Evolutionary conservation across 768 basidiomycete species (phyloP), one percentile per base, ranked within the genome.

Genomic region (Cantharellus anzutake): DNA sequence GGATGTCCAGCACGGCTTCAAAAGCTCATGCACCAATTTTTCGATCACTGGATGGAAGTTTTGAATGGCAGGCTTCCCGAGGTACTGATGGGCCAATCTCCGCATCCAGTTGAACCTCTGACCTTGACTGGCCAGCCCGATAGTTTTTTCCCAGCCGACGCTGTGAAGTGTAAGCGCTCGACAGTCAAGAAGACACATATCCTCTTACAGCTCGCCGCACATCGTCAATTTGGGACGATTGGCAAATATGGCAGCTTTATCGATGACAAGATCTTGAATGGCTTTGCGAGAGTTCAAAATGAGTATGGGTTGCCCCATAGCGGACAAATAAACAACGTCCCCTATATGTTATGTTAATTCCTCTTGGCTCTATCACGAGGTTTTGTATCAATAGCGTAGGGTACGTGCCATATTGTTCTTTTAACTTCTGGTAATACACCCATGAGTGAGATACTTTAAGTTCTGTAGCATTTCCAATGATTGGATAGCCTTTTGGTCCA

Each of bases 161-260:
- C 52, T 55, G 44, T 11, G 29, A 7, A 55, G 52, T 7, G 52
- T 11, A 37, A 48, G 44, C 11, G 29, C 11, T 48, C 44, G 44
- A 29, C 44, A 29, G 29, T 11, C 29, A 48, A 29, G 44, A 11
- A 11, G 44, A 48, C 11, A 48, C 11, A 11, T 11, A 29, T 11
- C 35, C 7, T 14, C 56, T 57, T 57, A 59, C 58, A 59, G 16
- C 34, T 59, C 57, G 38, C 62, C 62, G 39, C 48, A 44, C 44
- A 64, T 63, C 14, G 64, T 60, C 56, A 64, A 55, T 16, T 51
- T 39, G 34, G 64, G 64, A 16, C 64, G 42, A 37, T 62, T 58
- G 14, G 63, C 39, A 56, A 63, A 64, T 4, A 62, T 62, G 5
- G 51, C 50, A 5, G 63, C 60, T 4, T 59, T 57, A 53, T 62